phyloP scores from a whole-genome alignment of 495 filamentous ascomycete species.

The Trichoderma erinaceum region DNA sequence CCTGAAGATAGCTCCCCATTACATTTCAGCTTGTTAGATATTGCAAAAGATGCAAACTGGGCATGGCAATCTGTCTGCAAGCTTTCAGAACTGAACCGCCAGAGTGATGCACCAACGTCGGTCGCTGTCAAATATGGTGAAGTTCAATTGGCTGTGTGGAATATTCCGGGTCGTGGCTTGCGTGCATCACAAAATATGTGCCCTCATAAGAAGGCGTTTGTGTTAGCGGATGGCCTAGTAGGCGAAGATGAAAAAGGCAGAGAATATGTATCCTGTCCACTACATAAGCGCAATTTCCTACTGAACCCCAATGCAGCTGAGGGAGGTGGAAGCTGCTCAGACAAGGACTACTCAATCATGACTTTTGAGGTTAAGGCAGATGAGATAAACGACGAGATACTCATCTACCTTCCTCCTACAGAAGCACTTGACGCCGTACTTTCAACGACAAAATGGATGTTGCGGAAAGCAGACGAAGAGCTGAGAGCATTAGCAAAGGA shows the following conservation, averaged over 20 bases:
- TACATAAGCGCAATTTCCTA: constrained; percentile 89
- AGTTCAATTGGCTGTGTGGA: constrained; percentile 89
- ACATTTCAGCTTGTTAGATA: constrained; percentile 52
- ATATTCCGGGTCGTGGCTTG: constrained; percentile 65
- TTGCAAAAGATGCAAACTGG: constrained; percentile 62
- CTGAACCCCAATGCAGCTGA: constrained; percentile 38
- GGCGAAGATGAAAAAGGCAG: constrained; percentile 66
- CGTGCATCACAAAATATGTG: constrained; percentile 98
- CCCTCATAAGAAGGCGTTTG: constrained; percentile 90
- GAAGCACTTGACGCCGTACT: constrained; percentile 79
- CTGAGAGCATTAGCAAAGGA: constrained; percentile 54
- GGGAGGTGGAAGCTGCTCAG: constrained; percentile 70
- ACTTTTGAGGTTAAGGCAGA: constrained; percentile 59
- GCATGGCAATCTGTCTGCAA: constrained; percentile 72
- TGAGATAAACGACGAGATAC: constrained; percentile 71
- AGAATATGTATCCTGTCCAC: constrained; percentile 65
- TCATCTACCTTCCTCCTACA: constrained; percentile 81
- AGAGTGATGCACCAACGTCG: constrained; percentile 59
- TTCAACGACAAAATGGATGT: constrained; percentile 77
- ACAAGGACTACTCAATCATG: constrained; percentile 71
- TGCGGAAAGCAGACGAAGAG: constrained; percentile 63
- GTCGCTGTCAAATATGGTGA: constrained; percentile 79
- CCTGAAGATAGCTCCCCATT: constrained; percentile 47
- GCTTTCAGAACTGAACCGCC: constrained; percentile 63
- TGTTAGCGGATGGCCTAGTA: constrained; percentile 78